A percentile compares a stretch with the other conserved stretches of the same genome.
Conservation (phyloP, 441 rosid species). For the Arabidopsis lyrata region DNA sequence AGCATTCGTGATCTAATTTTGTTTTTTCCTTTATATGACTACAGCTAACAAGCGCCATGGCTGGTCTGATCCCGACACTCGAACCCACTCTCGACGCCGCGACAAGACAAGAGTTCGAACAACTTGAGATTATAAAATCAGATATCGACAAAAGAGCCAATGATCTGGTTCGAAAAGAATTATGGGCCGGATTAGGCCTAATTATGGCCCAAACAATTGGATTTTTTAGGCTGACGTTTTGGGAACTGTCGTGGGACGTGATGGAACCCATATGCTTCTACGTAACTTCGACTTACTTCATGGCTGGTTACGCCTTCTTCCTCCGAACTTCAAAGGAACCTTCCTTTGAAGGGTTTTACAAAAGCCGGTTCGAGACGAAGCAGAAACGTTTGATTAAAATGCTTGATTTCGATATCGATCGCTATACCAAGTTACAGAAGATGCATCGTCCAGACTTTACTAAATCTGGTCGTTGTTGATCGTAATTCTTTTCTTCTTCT, state of each 20-base stretch:
- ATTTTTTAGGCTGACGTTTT: conserved; percentile 92
- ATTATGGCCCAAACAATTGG: conserved; percentile 77
- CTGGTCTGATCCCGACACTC: conserved; percentile 65
- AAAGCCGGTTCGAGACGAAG: conserved; percentile 69
- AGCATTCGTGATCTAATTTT: neutral
- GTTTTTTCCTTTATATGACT: conserved; percentile 22
- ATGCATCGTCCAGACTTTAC: conserved; percentile 38
- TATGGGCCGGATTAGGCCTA: conserved; percentile 78
- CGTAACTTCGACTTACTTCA: conserved; percentile 71
- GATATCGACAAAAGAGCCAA: conserved; percentile 67
- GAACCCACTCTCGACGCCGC: conserved; percentile 50
- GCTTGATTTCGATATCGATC: conserved; percentile 57
- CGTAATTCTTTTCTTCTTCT: conserved; percentile 1
- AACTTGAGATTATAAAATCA: conserved; percentile 64
- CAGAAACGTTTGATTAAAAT: conserved; percentile 62
- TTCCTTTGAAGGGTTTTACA: conserved; percentile 85
- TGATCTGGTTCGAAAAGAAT: conserved; percentile 65
- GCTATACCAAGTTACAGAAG: conserved; percentile 60
- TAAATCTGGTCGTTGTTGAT: conserved; percentile 28
- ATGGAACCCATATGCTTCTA: conserved; percentile 99
- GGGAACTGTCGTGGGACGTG: conserved; percentile 98
- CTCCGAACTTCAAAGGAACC: conserved; percentile 89
- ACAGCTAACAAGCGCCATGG: conserved; percentile 76
- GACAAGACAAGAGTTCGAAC: conserved; percentile 61
- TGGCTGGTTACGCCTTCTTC: conserved; percentile 81